Conservation (phyloP, 2,329 filamentous ascomycete genomes). For the Colletotrichum neosansevieriae region DNA sequence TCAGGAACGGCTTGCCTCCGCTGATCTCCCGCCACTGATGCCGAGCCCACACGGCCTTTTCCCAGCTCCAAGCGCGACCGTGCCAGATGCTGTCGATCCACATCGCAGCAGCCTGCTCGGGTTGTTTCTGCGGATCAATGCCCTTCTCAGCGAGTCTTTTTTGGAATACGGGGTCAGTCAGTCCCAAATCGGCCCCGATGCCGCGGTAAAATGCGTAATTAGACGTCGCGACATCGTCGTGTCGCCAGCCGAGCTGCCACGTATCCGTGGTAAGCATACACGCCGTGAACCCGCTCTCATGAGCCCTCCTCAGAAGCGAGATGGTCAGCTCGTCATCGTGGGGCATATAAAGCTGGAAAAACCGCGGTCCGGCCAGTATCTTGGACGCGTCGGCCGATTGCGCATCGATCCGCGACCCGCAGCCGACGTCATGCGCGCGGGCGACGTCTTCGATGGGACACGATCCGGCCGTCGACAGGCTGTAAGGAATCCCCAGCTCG, state of each 20-base stretch:
- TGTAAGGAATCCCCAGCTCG: constrained; percentile 71
- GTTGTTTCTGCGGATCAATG: constrained; percentile 58
- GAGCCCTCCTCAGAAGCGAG: constrained; percentile 67
- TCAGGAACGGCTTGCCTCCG: constrained; percentile 68
- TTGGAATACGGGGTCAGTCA: constrained; percentile 70
- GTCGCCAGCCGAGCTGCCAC: constrained; percentile 72
- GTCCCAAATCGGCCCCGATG: constrained; percentile 68
- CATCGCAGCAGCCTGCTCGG: constrained; percentile 66
- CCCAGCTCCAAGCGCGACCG: constrained; percentile 72
- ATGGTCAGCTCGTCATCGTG: constrained; percentile 71
- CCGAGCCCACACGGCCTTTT: constrained; percentile 71
- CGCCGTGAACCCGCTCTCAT: constrained; percentile 65
- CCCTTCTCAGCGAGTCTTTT: constrained; percentile 61
- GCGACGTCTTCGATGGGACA: constrained; percentile 69
- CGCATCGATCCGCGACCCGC: background rate
- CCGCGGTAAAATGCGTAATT: constrained; percentile 75
- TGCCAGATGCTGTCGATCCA: constrained; percentile 77
- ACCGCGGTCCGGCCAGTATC: constrained; percentile 55
- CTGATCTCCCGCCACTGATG: constrained; percentile 69
- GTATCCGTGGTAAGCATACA: constrained; percentile 73
- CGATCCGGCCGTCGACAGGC: constrained; percentile 68
- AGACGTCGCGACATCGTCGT: constrained; percentile 65
- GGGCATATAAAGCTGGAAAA: constrained; percentile 74
- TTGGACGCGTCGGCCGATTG: constrained; percentile 24
- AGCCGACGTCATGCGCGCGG: constrained; percentile 60